Percentiles rank a stretch among this genome's conserved stretches.
phyloP scores from a whole-genome alignment of 352 stramenopile species.

The Globisporangium radiosum region DNA sequence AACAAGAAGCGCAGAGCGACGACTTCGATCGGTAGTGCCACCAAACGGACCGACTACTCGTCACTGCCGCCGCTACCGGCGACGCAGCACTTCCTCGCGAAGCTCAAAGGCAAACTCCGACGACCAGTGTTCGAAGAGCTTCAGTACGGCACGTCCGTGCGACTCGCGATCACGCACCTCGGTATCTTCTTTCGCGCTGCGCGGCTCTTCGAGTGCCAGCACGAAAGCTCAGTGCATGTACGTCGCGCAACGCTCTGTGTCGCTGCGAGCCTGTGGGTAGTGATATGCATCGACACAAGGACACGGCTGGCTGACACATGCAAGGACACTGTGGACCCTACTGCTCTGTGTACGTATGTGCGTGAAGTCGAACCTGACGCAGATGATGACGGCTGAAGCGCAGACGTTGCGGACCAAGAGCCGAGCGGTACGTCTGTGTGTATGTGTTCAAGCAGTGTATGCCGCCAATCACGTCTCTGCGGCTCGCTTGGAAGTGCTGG shows the following conservation, averaged over 20 bases:
- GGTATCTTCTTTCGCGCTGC: constrained; percentile 52
- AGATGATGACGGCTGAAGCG: too few relatives aligned
- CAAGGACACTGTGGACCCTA: neutral
- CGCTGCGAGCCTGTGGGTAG: neutral
- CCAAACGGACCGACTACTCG: constrained; percentile 1
- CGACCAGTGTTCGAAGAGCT: constrained; percentile 40
- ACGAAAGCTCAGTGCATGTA: constrained; percentile 52
- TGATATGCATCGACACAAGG: too few relatives aligned
- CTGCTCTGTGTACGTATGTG: too few relatives aligned
- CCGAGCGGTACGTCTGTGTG: too few relatives aligned
- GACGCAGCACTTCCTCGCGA: constrained; percentile 50
- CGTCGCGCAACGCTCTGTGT: neutral
- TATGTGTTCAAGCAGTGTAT: too few relatives aligned
- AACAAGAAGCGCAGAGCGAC: too few relatives aligned
- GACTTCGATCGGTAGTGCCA: too few relatives aligned
- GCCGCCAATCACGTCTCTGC: too few relatives aligned
- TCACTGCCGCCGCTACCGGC: constrained; percentile 33
- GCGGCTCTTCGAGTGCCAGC: constrained; percentile 40
- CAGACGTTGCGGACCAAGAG: too few relatives aligned
- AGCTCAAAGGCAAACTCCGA: constrained; percentile 46
- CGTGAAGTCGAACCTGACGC: too few relatives aligned
- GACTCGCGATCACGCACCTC: constrained; percentile 49
- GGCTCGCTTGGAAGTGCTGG: too few relatives aligned
- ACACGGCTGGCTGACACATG: neutral
- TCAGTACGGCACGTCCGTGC: constrained; percentile 37